phyloP scores from a whole-genome alignment of 2,329 filamentous ascomycete species.

The Ophiostoma sp. region DNA sequence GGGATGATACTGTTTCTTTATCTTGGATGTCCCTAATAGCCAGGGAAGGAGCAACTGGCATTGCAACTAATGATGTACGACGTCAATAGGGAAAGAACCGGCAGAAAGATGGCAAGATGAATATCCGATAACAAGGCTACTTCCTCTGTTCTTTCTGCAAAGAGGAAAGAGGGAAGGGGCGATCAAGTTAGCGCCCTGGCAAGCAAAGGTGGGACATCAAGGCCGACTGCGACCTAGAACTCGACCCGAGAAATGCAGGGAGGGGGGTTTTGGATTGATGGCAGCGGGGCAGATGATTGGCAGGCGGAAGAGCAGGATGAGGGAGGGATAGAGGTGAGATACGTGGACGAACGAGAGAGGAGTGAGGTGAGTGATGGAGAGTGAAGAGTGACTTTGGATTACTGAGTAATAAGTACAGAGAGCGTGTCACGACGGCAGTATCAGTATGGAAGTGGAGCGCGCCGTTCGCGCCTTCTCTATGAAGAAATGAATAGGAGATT shows the following conservation, averaged over 20 bases:
- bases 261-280: constrained; percentile 25
- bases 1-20: neutral
- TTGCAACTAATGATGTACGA: no score
- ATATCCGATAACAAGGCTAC: constrained; percentile 16
- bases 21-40: no score
- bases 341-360: constrained; percentile 13
- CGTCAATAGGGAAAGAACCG: no score
- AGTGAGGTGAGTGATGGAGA: neutral
- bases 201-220: constrained; percentile 15
- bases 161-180: constrained; percentile 9
- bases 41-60: neutral
- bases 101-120: neutral
- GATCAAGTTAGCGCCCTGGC: constrained; percentile 21
- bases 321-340: constrained; percentile 1
- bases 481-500: constrained; percentile 10
- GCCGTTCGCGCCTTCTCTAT: constrained; percentile 6
- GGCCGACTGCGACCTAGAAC: constrained; percentile 21
- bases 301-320: neutral
- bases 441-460: neutral
- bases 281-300: constrained; percentile 24
- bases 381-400: neutral
- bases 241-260: constrained; percentile 23
- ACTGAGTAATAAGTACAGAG: neutral
- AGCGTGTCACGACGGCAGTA: neutral
- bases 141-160: neutral